Base-by-base conservation (phyloP, 2,329 filamentous ascomycete genomes). In the Geosmithia morbida region DNA sequence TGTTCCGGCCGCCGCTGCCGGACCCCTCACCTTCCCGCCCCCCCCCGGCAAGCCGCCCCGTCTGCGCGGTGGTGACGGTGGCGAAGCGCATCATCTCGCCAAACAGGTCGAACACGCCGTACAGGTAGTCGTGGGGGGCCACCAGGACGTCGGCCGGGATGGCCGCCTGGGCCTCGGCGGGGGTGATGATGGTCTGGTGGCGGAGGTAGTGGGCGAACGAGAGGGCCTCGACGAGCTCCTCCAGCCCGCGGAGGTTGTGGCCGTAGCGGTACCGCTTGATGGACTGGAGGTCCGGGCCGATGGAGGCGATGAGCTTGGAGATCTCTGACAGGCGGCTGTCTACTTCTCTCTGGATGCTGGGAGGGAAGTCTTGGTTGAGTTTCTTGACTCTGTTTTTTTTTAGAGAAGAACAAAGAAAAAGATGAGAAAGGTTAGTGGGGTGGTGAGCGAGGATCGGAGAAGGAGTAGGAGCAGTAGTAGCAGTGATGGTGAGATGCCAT, bases 11-110 rank as follows among this genome's bases (percentile, higher is more conserved):
- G 14, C 54, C 40, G 13, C 22, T 64, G 14, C 54, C 40, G 3
- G 33, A 16, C 33, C 13, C 33, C 11, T 37, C 29, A 2, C 40
- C 47, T 29, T 44, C 16, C 10, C 14, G 17, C 19, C 30, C 43
- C 7, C 44, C 30, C 42, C 66, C 66, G 3, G 68, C 71, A 51
- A 71, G 62, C 54, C 62, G 66, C 14, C 83, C 84, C 7, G 71
- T 81, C 5, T 88, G 84, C 1, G 88, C 88, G 61, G 94, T 85
- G 22, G 81, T 80, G 6, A 89, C 89, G 46, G 95, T 92, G 0
- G 87, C 88, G 64, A 96, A 97, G 29, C 89, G 78, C 92, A 98
- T 98, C 70, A 97, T 73, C 68, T 98, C 92, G 40, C 92, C 92
- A 1, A 89, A 89, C 55, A 97, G 76, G 62, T 98, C 92, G 58